Percentiles rank a stretch among this genome's conserved stretches.
phyloP scores from a whole-genome alignment of 177 flowering plant genomes.

The Tripterygium wilfordii region DNA sequence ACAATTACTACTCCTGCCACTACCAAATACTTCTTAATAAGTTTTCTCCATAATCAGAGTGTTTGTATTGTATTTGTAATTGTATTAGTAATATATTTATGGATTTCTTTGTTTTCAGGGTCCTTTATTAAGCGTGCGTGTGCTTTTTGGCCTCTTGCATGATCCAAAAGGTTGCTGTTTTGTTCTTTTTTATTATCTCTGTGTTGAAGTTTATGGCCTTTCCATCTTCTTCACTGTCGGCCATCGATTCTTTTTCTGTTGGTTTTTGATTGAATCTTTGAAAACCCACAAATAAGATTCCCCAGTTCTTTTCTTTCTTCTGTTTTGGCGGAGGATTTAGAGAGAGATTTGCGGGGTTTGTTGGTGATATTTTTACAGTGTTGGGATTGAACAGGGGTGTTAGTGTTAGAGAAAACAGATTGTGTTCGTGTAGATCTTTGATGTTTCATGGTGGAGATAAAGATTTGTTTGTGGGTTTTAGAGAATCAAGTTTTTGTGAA shows the following conservation, averaged over 20 bases:
- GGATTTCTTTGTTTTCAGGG: no score
- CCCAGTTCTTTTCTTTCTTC: not conserved
- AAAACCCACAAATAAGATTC: slow-evolving; percentile 5
- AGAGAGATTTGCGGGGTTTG: not conserved
- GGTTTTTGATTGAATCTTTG: slow-evolving; percentile 16
- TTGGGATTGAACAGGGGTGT: no score
- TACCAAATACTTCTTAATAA: no score
- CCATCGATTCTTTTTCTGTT: no score
- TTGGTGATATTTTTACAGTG: not conserved
- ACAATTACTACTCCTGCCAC: not conserved
- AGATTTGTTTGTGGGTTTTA: no score
- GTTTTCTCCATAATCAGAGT: no score
- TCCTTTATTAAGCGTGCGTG: not conserved
- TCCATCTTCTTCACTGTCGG: slow-evolving; percentile 23
- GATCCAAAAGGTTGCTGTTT: slow-evolving; percentile 17
- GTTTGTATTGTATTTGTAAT: no score
- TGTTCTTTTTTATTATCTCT: not conserved
- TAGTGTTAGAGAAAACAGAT: no score
- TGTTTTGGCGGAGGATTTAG: not conserved
- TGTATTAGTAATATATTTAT: no score
- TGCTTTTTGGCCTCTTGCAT: slow-evolving; percentile 18
- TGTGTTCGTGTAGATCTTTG: no score
- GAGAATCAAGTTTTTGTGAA: no score
- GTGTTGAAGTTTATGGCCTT: slow-evolving; percentile 1
- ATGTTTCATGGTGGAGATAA: no score